Percentiles rank a stretch among this genome's conserved stretches.
phyloP scores from a whole-genome alignment of 192 early-diverging fungal species.

The Linnemannia hyalina region DNA sequence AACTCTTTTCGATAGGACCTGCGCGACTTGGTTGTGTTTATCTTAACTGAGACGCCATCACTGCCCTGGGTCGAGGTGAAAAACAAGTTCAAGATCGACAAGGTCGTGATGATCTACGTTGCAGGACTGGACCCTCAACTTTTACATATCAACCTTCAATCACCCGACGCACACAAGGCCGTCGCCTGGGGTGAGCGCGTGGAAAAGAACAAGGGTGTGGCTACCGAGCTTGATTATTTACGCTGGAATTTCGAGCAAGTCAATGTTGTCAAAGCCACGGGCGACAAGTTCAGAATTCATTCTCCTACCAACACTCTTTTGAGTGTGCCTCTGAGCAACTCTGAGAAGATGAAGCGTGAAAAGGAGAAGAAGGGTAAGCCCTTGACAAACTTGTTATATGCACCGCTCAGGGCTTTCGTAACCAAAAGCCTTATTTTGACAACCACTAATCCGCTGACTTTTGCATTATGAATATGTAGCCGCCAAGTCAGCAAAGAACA shows the following conservation, averaged over 20 bases:
- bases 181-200: conserved; percentile 17
- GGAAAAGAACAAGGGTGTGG: conserved; percentile 20
- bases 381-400: background rate
- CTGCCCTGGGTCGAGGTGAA: conserved; percentile 53
- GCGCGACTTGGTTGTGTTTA: conserved; percentile 60
- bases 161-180: conserved; percentile 30
- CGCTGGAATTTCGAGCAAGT: conserved; percentile 29
- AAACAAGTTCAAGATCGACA: conserved; percentile 52
- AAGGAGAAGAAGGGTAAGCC: conserved; percentile 42
- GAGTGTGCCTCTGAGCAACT: conserved; percentile 55
- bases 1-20: conserved; percentile 32
- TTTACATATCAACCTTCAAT: conserved; percentile 47
- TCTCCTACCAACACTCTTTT: conserved; percentile 58
- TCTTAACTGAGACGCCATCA: conserved; percentile 54
- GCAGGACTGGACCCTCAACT: conserved; percentile 58
- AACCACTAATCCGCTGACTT: background rate
- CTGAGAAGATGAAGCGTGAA: conserved; percentile 50
- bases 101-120: conserved; percentile 57
- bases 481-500: conserved; percentile 23
- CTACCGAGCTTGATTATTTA: conserved; percentile 29
- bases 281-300: conserved; percentile 47
- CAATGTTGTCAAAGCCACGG: conserved; percentile 51
- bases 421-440: background rate
- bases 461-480: conserved; percentile 1
- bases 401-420: background rate